These are phyloP conservation scores for Ustilaginoidea virens DNA, from an alignment of 2,329 filamentous ascomycete genomes.

Conservation along the genomic window DNA sequence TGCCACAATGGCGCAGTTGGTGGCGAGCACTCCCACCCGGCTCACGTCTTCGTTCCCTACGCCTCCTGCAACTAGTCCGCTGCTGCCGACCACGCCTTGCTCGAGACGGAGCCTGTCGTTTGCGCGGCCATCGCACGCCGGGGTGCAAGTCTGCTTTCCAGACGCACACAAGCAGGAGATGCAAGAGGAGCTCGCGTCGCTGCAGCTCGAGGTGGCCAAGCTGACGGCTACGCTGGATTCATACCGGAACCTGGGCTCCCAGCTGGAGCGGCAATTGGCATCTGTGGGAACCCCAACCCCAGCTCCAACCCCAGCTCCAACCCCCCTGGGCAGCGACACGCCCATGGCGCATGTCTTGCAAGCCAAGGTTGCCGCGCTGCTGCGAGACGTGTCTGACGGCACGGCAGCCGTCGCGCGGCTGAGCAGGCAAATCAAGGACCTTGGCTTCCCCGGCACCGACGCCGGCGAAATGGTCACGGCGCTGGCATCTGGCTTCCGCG, in stretches of 20 bases:
- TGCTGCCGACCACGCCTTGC: constrained; percentile 21
- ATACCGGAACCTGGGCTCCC: constrained; percentile 26
- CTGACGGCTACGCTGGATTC: constrained; percentile 30
- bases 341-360: constrained; percentile 21
- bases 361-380: constrained; percentile 23
- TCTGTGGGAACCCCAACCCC: constrained; percentile 5
- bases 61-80: constrained; percentile 38
- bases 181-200: constrained; percentile 30
- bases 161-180: constrained; percentile 27
- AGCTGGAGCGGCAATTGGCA: constrained; percentile 21
- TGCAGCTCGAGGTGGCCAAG: constrained; percentile 32
- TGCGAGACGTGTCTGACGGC: constrained; percentile 31
- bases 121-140: constrained; percentile 13
- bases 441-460: constrained; percentile 36
- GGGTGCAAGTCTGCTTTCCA: constrained; percentile 25
- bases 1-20: constrained; percentile 32
- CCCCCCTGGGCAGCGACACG: constrained; percentile 5
- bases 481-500: constrained; percentile 34
- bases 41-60: constrained; percentile 33
- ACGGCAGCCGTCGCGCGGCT: constrained; percentile 31
- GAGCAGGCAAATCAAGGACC: constrained; percentile 24
- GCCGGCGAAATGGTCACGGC: constrained; percentile 31
- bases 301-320: background rate
- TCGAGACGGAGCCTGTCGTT: constrained; percentile 5
- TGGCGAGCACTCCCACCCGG: constrained; percentile 33